These are phyloP conservation scores for Termitomyces titanicus DNA, from an alignment of 768 basidiomycete genomes.

Conservation along the genomic window DNA sequence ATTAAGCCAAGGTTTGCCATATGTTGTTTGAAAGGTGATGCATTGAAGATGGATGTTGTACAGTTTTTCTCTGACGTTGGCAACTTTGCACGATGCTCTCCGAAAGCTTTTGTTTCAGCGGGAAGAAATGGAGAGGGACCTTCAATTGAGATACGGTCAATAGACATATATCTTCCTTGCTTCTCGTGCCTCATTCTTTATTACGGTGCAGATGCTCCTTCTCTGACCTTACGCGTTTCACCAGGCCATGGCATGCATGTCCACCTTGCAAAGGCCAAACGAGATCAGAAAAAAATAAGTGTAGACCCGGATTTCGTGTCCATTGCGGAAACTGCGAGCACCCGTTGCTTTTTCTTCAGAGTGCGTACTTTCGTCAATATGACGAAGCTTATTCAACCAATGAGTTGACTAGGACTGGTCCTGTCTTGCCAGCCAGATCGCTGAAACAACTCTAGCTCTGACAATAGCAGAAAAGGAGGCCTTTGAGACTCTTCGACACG, in stretches of 20 bases:
- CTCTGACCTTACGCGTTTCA: conserved; percentile 68
- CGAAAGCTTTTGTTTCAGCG: conserved; percentile 40
- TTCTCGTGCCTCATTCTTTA: background rate
- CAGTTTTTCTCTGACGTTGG: conserved; percentile 61
- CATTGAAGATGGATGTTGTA: background rate
- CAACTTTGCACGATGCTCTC: conserved; percentile 44
- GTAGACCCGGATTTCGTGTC: conserved; percentile 47
- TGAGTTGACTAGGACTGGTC: conserved; percentile 62
- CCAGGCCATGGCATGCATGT: conserved; percentile 72
- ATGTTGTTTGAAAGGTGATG: background rate
- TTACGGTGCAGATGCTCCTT: conserved; percentile 54
- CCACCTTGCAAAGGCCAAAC: conserved; percentile 62
- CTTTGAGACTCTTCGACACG: conserved; percentile 63
- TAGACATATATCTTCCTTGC: background rate
- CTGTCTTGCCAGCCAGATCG: conserved; percentile 63
- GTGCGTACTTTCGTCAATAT: conserved; percentile 28
- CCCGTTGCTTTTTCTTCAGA: conserved; percentile 65
- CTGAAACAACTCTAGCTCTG: conserved; percentile 53
- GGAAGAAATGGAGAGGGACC: conserved; percentile 47
- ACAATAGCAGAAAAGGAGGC: conserved; percentile 63
- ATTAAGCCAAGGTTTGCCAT: conserved; percentile 63
- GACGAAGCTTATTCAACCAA: background rate
- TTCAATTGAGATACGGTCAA: conserved; percentile 56
- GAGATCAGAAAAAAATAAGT: conserved; percentile 51
- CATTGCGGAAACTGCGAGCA: conserved; percentile 62